A percentile compares a stretch with the other conserved stretches of the same genome.
Conservation (phyloP, 2,329 filamentous ascomycete species). For the Penicillium sp. region DNA sequence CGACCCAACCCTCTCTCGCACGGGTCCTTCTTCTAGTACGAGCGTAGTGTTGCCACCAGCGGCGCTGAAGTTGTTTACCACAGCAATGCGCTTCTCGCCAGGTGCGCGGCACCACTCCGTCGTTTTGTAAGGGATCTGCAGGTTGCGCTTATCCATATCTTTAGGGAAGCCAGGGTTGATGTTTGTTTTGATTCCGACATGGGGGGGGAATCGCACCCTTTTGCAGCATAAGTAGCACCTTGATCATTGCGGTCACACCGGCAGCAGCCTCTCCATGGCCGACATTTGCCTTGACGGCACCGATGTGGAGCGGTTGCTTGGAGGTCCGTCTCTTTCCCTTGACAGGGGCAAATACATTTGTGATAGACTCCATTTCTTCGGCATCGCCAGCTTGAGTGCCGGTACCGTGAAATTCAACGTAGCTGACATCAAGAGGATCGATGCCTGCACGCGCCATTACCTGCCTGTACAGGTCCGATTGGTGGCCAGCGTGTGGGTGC, state of each 20-base stretch:
- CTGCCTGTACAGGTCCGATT: slow-evolving; percentile 31
- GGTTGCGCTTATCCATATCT: background rate
- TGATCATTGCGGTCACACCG: slow-evolving; percentile 42
- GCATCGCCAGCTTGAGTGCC: slow-evolving; percentile 36
- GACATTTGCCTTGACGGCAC: slow-evolving; percentile 30
- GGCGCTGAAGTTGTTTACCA: slow-evolving; percentile 53
- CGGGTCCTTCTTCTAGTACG: slow-evolving; percentile 28
- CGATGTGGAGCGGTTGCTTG: background rate
- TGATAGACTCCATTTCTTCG: slow-evolving; percentile 32
- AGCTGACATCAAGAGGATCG: slow-evolving; percentile 32
- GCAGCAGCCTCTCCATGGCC: slow-evolving; percentile 41
- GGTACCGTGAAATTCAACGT: slow-evolving; percentile 36
- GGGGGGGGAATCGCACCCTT: slow-evolving; percentile 56
- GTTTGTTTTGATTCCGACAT: slow-evolving; percentile 54
- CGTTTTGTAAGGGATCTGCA: no score
- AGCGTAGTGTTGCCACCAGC: slow-evolving; percentile 47
- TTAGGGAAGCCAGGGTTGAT: background rate
- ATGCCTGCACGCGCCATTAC: slow-evolving; percentile 31
- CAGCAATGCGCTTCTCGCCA: background rate
- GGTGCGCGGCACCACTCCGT: no score
- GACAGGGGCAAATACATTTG: slow-evolving; percentile 24
- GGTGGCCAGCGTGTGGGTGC: slow-evolving; percentile 32
- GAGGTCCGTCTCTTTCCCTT: background rate
- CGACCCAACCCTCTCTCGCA: slow-evolving; percentile 38
- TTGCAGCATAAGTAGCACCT: slow-evolving; percentile 57